Evolutionary conservation across 2,329 filamentous ascomycete genomes (phyloP), one percentile per base, ranked within the genome.

Genomic region (Colletotrichum scovillei): DNA sequence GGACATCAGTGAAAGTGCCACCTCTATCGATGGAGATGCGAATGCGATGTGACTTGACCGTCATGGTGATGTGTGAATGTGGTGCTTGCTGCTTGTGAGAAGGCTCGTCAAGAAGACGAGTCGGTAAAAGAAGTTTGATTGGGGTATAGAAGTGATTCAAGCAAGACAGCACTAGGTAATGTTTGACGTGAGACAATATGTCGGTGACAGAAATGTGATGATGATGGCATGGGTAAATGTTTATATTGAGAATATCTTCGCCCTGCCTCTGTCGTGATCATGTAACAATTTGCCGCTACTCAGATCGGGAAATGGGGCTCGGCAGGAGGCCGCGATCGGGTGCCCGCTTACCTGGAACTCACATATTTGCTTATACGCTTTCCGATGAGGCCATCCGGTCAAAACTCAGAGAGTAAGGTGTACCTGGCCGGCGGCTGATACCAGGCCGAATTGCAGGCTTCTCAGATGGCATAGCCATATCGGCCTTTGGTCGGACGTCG

Each of bases 1-100:
- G 91, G 24, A 93, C 89, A 79, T 94, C 92, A 42, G 92, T 93
- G 80, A 94, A 94, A 42, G 92, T 93, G 55, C 81, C 81, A 60
- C 81, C 81, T 64, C 81, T 78, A 63, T 82, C 81, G 53, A 73
- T 73, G 19, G 70, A 73, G n/a, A 82, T 82, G 56, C 80, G 79
- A 49, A 82, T 79, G 67, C 80, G 79, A 49, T 77, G 72, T 7
- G 77, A 76, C 26, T 77, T 74, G 67, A 75, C 75, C 5, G 76
- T 73, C 77, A 78, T 79, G 63, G 38, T 74, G 8, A 22, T 66
- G 38, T 71, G 59, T 69, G 55, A 67, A 19, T 38, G 38, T 32
- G 55, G 64, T 26, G 26, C 5, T 53, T 35, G 57, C 28, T 35
- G 63, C 75, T 63, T 56, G 6, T n/a, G 35, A 70, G 57, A 26